Base-by-base conservation (phyloP, 2,329 filamentous ascomycete species). In the Lachnellula cervina region DNA sequence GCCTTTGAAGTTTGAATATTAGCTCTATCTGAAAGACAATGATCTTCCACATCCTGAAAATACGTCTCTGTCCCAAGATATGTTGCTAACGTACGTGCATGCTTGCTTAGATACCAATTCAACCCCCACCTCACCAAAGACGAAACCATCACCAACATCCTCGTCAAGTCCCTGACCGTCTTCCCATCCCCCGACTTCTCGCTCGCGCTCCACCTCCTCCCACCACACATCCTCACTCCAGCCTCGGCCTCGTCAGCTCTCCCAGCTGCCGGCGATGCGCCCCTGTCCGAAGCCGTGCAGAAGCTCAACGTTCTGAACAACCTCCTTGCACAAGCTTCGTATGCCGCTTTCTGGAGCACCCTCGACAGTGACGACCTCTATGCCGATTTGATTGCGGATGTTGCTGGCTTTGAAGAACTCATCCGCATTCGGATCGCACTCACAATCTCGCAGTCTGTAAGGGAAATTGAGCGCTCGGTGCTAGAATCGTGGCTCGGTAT, bases 51-150 rank as follows among this genome's bases (percentile, higher is more conserved):
- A 51, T 19, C 35, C 49, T 52, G 54, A 54, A 21, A 45, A 38
- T 28, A 11, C 47, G 9, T 25, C 49, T 38, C 19, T 37, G 25
- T 19, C 28, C 28, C 25, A 35, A 57, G 35, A 48, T 9, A 42
- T 23, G 23, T 55, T 17, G 32, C 61, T 67, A 40, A 62, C 56
- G 45, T 40, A 40, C 38, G 14, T 14, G n/a, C 6, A 21, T 32
- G 28, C 8, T 13, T 21, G 42, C 11, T 19, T 67, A 99, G 94
- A 64, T 99, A 99, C 82, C 95, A 99, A 79, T 96, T 99, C 79
- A 99, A 99, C 84, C 94, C 94, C 51, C 92, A 97, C 80, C 90
- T 96, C 67, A 86, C 92, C 71, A 93, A 94, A 79, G 89, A 96
- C 71, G 94, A 99, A 76, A 90, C 93, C 70, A 91, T 94, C 75